Percentiles rank a stretch among this genome's conserved stretches.
These are phyloP conservation scores for Peronospora farinosa DNA, from an alignment of 352 stramenopile genomes.

Conservation along the genomic window DNA sequence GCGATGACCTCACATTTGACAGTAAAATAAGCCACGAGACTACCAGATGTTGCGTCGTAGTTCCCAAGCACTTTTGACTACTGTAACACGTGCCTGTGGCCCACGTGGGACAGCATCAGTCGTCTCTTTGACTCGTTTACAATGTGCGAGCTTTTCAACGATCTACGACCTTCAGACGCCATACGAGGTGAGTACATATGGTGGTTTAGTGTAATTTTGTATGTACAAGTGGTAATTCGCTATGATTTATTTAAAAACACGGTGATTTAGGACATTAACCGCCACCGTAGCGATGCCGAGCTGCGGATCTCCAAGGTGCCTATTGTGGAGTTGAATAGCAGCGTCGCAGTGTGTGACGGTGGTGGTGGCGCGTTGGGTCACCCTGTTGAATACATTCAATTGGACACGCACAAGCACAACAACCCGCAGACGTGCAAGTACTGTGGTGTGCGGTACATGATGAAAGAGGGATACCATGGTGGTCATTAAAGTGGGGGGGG, in stretches of 20 bases:
- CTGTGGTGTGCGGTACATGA: slow-evolving; percentile 89
- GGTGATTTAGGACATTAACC: slow-evolving; percentile 57
- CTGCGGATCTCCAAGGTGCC: slow-evolving; percentile 81
- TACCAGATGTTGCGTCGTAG: slow-evolving; percentile 44
- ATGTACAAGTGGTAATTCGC: slow-evolving; percentile 5
- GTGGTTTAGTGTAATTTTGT: background rate
- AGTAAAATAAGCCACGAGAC: slow-evolving; percentile 4
- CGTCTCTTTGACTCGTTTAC: slow-evolving; percentile 18
- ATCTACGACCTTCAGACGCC: slow-evolving; percentile 67
- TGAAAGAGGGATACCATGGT: slow-evolving; percentile 63
- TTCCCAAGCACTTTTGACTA: slow-evolving; percentile 28
- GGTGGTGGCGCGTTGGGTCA: slow-evolving; percentile 94
- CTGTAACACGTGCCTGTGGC: slow-evolving; percentile 25
- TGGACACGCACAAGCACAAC: slow-evolving; percentile 80
- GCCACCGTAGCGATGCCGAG: slow-evolving; percentile 87
- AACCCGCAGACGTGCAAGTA: slow-evolving; percentile 87
- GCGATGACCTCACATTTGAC: slow-evolving; percentile 14
- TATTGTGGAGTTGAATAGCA: slow-evolving; percentile 88
- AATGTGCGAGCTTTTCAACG: slow-evolving; percentile 46
- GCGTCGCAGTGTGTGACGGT: slow-evolving; percentile 92
- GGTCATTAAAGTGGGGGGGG: slow-evolving; percentile 35
- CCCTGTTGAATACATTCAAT: slow-evolving; percentile 93
- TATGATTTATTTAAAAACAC: slow-evolving; percentile 2
- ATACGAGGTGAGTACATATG: slow-evolving; percentile 38
- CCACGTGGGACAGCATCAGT: slow-evolving; percentile 12